Conservation (phyloP, 805 yeast genomes). For the Cephaloascus fragrans region DNA sequence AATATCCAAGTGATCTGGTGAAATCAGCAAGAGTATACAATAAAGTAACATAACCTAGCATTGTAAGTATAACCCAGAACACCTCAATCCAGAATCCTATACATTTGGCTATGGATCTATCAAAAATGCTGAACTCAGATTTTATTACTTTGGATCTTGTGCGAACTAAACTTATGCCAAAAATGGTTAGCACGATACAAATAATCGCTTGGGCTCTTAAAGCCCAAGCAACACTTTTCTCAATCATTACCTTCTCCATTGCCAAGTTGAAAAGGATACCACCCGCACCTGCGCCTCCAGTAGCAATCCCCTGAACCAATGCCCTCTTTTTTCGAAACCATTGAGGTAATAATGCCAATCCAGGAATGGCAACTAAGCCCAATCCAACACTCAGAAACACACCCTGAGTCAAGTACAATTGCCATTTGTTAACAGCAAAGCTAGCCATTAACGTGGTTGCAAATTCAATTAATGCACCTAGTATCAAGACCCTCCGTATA, state of each 20-base stretch:
- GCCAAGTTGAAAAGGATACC: constrained; percentile 26
- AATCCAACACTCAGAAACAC: constrained; percentile 32
- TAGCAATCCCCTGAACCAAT: constrained; percentile 21
- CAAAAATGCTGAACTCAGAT: constrained; percentile 17
- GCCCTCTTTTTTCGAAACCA: constrained; percentile 23
- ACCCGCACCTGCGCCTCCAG: constrained; percentile 29
- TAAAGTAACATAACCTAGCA: constrained; percentile 27
- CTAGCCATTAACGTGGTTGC: constrained; percentile 34
- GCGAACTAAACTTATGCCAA: background rate
- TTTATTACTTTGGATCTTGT: constrained; percentile 5
- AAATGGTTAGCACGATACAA: background rate
- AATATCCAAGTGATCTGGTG: constrained; percentile 26
- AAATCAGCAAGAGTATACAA: constrained; percentile 23
- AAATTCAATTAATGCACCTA: constrained; percentile 30
- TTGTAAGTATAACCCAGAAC: constrained; percentile 18
- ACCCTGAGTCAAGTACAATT: constrained; percentile 40
- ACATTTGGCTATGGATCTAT: constrained; percentile 9
- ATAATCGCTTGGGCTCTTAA: constrained; percentile 24
- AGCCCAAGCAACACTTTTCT: constrained; percentile 23
- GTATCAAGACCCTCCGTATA: constrained; percentile 11
- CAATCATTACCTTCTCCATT: constrained; percentile 23
- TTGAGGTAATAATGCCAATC: constrained; percentile 22
- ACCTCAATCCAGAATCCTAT: constrained; percentile 17
- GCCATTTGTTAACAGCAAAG: constrained; percentile 28
- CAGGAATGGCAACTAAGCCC: constrained; percentile 28